Base-by-base conservation (phyloP, 1,284 basidiomycete species). In the Ganoderma lingzhi region DNA sequence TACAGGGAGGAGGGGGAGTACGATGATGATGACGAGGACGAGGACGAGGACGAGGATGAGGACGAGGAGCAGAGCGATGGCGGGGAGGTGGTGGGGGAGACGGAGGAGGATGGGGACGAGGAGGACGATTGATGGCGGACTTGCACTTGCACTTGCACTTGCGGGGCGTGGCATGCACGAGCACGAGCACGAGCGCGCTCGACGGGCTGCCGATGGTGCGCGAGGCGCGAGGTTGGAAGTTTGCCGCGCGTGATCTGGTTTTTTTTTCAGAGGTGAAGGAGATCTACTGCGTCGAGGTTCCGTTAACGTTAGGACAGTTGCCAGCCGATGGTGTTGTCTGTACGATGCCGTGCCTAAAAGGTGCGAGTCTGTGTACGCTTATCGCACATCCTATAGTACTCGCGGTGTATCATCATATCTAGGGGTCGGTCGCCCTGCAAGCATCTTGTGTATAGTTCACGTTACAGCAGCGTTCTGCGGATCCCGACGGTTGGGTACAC, bases 1-100 rank as follows among this genome's bases (percentile, higher is more conserved):
- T 73, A 70, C 23, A 64, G 64, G 62, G 78, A 76, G 63, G 76
- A 76, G 66, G 75, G 70, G 44, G 70, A 71, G 48, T 70, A 69
- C 19, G 67, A 66, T 6, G 71, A 58, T 41, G 74, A 70, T 45
- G 69, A 70, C 15, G 71, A 70, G 19, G 66, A 63, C 12, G 68
- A 55, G 6, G 71, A 62, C 17, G 69, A 67, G 1, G 73, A 69
- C 15, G 66, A 66, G 4, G 71, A 58, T 45, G 74, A 68, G 72
- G 23, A 44, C 30, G 73, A 63, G n/a, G 59, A 48, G n/a, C 63
- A 41, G 58, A 69, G 58, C 6, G 67, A 64, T 32, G 72, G 60
- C 1, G 68, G 64, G 10, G 74, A 65, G 23, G 66, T 64, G 23
- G 71, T 42, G 4, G 71, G 48, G 9, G 72, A 66, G 42, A 74